Evolutionary conservation across 768 basidiomycete genomes (phyloP).

Genomic region (Russula lepida): DNA sequence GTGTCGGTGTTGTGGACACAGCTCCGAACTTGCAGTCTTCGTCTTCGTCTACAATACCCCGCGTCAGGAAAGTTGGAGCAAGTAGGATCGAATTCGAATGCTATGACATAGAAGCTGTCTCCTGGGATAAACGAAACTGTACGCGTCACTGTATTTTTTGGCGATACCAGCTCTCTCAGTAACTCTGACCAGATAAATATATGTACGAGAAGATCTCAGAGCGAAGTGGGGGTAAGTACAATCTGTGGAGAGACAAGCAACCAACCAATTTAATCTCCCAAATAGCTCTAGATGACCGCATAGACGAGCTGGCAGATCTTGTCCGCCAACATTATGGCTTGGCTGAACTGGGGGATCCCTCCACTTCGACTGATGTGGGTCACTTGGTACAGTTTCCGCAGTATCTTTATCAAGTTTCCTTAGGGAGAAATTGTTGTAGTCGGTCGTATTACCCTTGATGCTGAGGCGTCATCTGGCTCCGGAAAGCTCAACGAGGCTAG

Average conservation of each 20-base stretch:
- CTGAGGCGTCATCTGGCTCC: conserved; percentile 44
- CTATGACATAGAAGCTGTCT: conserved; percentile 12
- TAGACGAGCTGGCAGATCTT: conserved; percentile 77
- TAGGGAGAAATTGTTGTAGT: conserved; percentile 29
- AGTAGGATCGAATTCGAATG: conserved; percentile 9
- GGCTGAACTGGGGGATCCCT: conserved; percentile 71
- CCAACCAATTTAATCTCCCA: neutral
- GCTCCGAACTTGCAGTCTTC: neutral
- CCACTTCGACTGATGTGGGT: conserved; percentile 44
- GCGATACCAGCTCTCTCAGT: neutral
- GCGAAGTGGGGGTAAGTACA: conserved; percentile 62
- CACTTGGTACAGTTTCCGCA: neutral
- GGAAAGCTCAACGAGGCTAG: conserved; percentile 68
- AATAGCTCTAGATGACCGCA: conserved; percentile 73
- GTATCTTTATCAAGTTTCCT: conserved; percentile 20
- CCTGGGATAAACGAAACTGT: conserved; percentile 46
- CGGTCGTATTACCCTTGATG: conserved; percentile 37
- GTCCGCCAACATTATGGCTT: conserved; percentile 64
- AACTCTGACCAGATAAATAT: conserved; percentile 51
- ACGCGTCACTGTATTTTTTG: conserved; percentile 25
- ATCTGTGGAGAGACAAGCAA: neutral
- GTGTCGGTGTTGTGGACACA: conserved; percentile 13
- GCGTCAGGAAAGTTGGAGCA: conserved; percentile 3
- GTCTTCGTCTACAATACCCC: neutral
- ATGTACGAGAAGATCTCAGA: conserved; percentile 91